phyloP scores from a whole-genome alignment of 768 basidiomycete species.

The Termitomyces sp. region DNA sequence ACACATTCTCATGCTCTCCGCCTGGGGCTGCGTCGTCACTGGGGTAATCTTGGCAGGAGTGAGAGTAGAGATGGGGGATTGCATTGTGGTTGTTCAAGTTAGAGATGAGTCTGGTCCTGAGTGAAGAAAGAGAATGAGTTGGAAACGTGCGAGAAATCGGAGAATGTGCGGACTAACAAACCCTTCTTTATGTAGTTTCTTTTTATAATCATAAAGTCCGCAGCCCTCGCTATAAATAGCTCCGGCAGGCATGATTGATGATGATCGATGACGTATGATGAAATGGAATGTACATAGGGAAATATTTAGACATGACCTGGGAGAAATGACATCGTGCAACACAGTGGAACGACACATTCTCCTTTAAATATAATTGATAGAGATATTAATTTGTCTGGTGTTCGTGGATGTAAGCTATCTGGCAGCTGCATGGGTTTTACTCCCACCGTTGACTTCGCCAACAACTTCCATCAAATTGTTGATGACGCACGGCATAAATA shows the following conservation, averaged over 20 bases:
- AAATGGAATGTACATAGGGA: not conserved
- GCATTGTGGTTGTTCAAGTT: not conserved
- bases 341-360: not conserved
- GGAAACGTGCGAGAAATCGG: not conserved
- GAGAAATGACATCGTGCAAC: not conserved
- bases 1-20: slow-evolving; percentile 61
- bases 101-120: not conserved
- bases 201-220: not conserved
- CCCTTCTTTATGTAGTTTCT: not conserved
- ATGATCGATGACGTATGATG: not conserved
- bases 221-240: not conserved
- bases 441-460: too few relatives aligned
- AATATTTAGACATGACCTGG: not conserved
- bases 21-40: slow-evolving; percentile 44
- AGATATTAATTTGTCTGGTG: not conserved
- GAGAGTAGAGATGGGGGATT: slow-evolving; percentile 9
- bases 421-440: too few relatives aligned
- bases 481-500: too few relatives aligned
- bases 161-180: not conserved
- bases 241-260: not conserved
- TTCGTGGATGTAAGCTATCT: not conserved
- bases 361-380: not conserved
- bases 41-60: slow-evolving; percentile 17
- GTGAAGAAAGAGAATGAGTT: not conserved
- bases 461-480: too few relatives aligned